phyloP scores from a whole-genome alignment of 2,329 filamentous ascomycete species.

The Trichoderma sp. region DNA sequence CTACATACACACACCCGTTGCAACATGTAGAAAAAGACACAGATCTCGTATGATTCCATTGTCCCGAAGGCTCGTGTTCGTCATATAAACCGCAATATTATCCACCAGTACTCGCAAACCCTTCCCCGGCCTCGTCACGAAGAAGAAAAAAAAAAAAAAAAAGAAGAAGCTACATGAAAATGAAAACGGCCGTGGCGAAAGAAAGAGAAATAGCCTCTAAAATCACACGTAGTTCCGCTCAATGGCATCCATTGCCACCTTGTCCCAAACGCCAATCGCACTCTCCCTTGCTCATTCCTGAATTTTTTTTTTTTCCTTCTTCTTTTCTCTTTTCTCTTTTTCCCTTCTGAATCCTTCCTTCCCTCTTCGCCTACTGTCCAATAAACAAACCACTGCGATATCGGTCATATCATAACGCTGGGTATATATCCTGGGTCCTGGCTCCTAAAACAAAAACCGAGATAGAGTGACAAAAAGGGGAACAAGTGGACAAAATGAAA shows the following conservation, averaged over 20 bases:
- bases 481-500: constrained; percentile 12
- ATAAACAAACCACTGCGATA: constrained; percentile 15
- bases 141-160: not conserved
- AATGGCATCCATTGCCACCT: constrained; percentile 4
- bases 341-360: not conserved
- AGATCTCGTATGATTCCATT: not conserved
- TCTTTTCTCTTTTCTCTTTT: not conserved
- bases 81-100: not conserved
- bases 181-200: not conserved
- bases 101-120: not conserved
- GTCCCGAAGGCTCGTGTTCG: not conserved
- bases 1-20: not conserved
- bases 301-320: not conserved
- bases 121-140: not conserved
- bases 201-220: not conserved
- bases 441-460: constrained; percentile 19
- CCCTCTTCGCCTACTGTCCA: constrained; percentile 4
- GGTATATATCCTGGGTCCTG: constrained; percentile 32
- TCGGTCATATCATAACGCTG: constrained; percentile 24
- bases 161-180: not conserved
- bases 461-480: constrained; percentile 6
- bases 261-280: constrained; percentile 16
- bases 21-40: not conserved
- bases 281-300: not conserved
- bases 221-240: not conserved